A percentile compares a stretch with the other conserved stretches of the same genome.
phyloP scores from a whole-genome alignment of 768 basidiomycete species.

The Scleroderma bovista region DNA sequence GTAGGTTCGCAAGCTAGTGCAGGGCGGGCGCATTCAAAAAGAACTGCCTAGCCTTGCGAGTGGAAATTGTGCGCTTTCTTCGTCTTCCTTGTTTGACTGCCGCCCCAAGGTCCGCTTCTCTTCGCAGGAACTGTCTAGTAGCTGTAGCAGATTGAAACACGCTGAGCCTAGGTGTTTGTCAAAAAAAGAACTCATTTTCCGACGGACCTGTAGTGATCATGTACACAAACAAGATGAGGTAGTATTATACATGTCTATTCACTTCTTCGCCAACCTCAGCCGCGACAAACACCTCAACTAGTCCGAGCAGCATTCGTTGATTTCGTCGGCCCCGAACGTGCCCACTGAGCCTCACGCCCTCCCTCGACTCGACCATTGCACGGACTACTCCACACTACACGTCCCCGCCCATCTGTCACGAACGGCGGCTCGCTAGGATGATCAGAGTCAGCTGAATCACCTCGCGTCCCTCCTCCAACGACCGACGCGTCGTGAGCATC shows the following conservation, averaged over 20 bases:
- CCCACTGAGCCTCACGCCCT: constrained; percentile 16
- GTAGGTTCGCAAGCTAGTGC: too few relatives aligned
- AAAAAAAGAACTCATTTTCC: too few relatives aligned
- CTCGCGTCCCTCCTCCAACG: constrained; percentile 1
- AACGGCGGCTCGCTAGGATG: constrained; percentile 45
- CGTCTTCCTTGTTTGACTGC: too few relatives aligned
- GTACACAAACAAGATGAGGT: too few relatives aligned
- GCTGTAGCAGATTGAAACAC: too few relatives aligned
- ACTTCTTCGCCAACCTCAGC: background rate
- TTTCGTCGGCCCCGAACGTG: constrained; percentile 17
- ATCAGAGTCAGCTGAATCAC: constrained; percentile 19
- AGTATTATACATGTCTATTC: background rate
- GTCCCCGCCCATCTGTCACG: constrained; percentile 59
- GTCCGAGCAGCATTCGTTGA: background rate
- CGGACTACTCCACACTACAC: constrained; percentile 45
- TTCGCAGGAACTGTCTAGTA: too few relatives aligned
- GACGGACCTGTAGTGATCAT: too few relatives aligned
- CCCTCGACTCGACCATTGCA: constrained; percentile 17
- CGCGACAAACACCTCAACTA: background rate
- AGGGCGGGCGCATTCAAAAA: too few relatives aligned
- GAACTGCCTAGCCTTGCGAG: too few relatives aligned
- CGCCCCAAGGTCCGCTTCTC: too few relatives aligned
- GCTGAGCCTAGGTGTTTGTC: too few relatives aligned
- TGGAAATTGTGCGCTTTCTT: too few relatives aligned
- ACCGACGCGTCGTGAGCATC: background rate